Percentiles rank a stretch among this genome's conserved stretches.
Conservation (phyloP, 768 basidiomycete genomes). For the Boletus tomentosulus region DNA sequence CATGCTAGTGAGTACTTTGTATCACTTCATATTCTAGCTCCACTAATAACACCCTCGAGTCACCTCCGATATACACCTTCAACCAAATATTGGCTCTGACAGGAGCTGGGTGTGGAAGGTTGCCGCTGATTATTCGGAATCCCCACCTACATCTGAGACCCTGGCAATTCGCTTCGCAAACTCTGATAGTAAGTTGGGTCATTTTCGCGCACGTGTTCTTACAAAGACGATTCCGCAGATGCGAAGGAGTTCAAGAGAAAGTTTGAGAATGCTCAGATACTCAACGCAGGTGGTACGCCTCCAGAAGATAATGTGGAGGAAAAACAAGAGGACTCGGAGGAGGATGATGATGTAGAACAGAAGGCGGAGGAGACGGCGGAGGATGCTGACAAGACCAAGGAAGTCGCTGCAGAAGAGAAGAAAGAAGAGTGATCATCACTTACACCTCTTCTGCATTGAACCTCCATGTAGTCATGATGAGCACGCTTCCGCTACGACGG, state of each 20-base stretch:
- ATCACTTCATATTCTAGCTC: neutral
- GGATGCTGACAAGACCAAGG: constrained; percentile 36
- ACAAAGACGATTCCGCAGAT: constrained; percentile 41
- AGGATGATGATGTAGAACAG: constrained; percentile 27
- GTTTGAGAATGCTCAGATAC: constrained; percentile 82
- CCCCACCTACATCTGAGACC: constrained; percentile 87
- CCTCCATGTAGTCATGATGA: constrained; percentile 5
- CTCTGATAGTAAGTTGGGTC: constrained; percentile 75
- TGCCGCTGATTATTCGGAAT: constrained; percentile 90
- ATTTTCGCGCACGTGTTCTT: neutral
- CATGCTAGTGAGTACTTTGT: constrained; percentile 67
- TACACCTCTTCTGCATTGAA: constrained; percentile 1
- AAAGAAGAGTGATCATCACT: constrained; percentile 26
- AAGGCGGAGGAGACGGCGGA: constrained; percentile 22
- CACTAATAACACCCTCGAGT: constrained; percentile 46
- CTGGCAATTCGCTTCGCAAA: constrained; percentile 98
- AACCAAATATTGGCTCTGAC: constrained; percentile 98
- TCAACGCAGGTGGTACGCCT: constrained; percentile 42
- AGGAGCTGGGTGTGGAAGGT: constrained; percentile 99
- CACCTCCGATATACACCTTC: constrained; percentile 84
- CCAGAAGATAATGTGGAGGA: constrained; percentile 23
- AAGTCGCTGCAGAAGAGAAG: constrained; percentile 28
- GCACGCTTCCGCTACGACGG: constrained; percentile 7
- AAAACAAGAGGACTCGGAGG: constrained; percentile 18
- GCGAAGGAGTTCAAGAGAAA: constrained; percentile 84